Percentiles rank a stretch among this genome's conserved stretches.
These are phyloP conservation scores for Oryza longistaminata DNA, from an alignment of 176 grass and related monocot species.

Conservation along the genomic window DNA sequence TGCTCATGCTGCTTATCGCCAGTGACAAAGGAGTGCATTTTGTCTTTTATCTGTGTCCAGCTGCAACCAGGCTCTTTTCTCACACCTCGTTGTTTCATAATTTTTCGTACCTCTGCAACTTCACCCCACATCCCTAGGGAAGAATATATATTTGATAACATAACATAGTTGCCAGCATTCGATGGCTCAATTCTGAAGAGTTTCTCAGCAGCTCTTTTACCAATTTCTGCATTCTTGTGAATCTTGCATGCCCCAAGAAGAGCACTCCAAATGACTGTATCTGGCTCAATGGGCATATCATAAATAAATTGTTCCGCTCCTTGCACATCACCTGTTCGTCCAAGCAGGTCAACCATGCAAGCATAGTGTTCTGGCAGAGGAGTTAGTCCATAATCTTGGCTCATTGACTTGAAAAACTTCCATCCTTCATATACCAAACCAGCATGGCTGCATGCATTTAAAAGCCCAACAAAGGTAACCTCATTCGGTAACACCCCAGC, in stretches of 20 bases:
- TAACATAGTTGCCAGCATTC: constrained; percentile 68
- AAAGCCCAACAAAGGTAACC: constrained; percentile 73
- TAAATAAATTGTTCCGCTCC: constrained; percentile 55
- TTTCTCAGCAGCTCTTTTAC: constrained; percentile 60
- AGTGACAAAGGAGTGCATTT: constrained; percentile 58
- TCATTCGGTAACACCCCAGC: constrained; percentile 49
- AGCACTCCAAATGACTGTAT: constrained; percentile 70
- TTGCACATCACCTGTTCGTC: constrained; percentile 60
- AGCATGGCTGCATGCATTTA: constrained; percentile 71
- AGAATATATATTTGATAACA: constrained; percentile 74
- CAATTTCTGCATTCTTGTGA: constrained; percentile 61
- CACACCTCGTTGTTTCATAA: constrained; percentile 59
- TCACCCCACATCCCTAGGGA: constrained; percentile 64
- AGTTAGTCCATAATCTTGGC: constrained; percentile 42
- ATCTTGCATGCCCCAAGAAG: constrained; percentile 76
- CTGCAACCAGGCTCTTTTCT: constrained; percentile 61
- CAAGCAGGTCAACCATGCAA: constrained; percentile 74
- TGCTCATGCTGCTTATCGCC: constrained; percentile 59
- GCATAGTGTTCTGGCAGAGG: constrained; percentile 65
- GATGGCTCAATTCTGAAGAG: constrained; percentile 64
- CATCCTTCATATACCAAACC: constrained; percentile 64
- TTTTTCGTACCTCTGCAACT: constrained; percentile 60
- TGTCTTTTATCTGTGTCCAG: constrained; percentile 67
- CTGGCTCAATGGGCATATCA: constrained; percentile 69
- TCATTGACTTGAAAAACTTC: constrained; percentile 65